Evolutionary conservation across 805 yeast genomes (phyloP).

Genomic region (Hanseniaspora meyeri): DNA sequence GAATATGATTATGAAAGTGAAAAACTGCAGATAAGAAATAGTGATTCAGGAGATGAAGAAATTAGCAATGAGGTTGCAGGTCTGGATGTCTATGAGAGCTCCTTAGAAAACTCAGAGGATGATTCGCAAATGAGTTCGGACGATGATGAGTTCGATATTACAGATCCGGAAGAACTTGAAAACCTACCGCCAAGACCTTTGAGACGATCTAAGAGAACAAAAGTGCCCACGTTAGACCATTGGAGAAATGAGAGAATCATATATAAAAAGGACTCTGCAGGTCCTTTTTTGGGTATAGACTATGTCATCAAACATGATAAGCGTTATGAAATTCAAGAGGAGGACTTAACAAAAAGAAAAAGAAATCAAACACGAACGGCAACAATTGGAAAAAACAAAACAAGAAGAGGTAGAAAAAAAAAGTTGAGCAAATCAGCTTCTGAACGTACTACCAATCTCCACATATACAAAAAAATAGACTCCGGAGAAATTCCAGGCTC

Average conservation of each 20-base stretch:
- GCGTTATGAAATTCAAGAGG: slow-evolving; percentile 23
- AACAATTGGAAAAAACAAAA: slow-evolving; percentile 17
- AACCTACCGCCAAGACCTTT: slow-evolving; percentile 21
- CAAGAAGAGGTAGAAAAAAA: slow-evolving; percentile 14
- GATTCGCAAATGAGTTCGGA: neutral
- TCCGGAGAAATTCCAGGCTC: slow-evolving; percentile 20
- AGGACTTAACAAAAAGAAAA: slow-evolving; percentile 18
- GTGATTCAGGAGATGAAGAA: slow-evolving; percentile 17
- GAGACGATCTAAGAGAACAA: slow-evolving; percentile 54
- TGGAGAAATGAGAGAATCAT: slow-evolving; percentile 76
- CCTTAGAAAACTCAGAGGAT: neutral
- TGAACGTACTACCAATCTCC: slow-evolving; percentile 20
- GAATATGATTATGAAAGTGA: slow-evolving; percentile 16
- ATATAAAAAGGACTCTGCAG: slow-evolving; percentile 34
- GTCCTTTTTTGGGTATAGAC: slow-evolving; percentile 43
- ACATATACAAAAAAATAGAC: slow-evolving; percentile 19
- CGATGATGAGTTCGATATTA: slow-evolving; percentile 20
- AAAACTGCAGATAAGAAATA: slow-evolving; percentile 6
- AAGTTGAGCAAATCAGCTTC: slow-evolving; percentile 18
- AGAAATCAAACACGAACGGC: slow-evolving; percentile 10
- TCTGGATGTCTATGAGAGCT: neutral
- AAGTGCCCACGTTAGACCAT: slow-evolving; percentile 60
- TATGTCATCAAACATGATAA: slow-evolving; percentile 39
- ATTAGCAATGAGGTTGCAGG: neutral
- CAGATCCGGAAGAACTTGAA: slow-evolving; percentile 18